Percentiles rank a stretch among this genome's conserved stretches.
Conservation (phyloP, 495 filamentous ascomycete genomes). For the Podospora pseudocomata region DNA sequence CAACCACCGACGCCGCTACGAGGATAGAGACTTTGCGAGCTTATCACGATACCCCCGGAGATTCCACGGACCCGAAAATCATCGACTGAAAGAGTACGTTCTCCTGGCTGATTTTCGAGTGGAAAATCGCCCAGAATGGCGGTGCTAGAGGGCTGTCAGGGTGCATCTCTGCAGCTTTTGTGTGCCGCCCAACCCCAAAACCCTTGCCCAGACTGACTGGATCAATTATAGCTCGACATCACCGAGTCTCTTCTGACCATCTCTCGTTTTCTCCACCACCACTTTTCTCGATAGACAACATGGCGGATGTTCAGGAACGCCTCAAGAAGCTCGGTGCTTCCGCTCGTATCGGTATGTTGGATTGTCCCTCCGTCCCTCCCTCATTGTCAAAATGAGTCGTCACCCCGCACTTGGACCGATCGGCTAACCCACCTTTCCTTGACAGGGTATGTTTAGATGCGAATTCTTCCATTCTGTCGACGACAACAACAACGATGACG, state of each 20-base stretch:
- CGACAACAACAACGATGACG: slow-evolving; percentile 1
- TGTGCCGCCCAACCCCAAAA: slow-evolving; percentile 11
- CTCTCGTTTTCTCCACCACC: slow-evolving; percentile 19
- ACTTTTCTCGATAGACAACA: slow-evolving; percentile 40
- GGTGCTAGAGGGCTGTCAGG: background rate
- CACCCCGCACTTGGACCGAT: slow-evolving; percentile 16
- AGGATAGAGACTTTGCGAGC: slow-evolving; percentile 29
- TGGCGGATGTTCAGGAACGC: slow-evolving; percentile 65
- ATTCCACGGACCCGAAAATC: slow-evolving; percentile 20
- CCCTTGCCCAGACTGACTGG: slow-evolving; percentile 21
- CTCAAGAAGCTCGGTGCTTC: slow-evolving; percentile 73
- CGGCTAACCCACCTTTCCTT: slow-evolving; percentile 22
- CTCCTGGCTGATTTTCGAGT: slow-evolving; percentile 6
- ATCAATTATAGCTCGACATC: slow-evolving; percentile 19
- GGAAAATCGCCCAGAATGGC: background rate
- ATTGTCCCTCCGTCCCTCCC: slow-evolving; percentile 8
- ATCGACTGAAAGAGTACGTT: slow-evolving; percentile 26
- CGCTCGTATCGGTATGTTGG: slow-evolving; percentile 71
- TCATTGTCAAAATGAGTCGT: background rate
- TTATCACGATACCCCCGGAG: slow-evolving; percentile 25
- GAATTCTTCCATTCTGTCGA: background rate
- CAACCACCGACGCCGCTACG: slow-evolving; percentile 29
- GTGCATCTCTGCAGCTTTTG: slow-evolving; percentile 9
- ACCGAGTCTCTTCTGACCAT: slow-evolving; percentile 25
- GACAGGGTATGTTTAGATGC: slow-evolving; percentile 27